phyloP scores from a whole-genome alignment of 2,329 filamentous ascomycete genomes.

The Endoconidiophora polonica region DNA sequence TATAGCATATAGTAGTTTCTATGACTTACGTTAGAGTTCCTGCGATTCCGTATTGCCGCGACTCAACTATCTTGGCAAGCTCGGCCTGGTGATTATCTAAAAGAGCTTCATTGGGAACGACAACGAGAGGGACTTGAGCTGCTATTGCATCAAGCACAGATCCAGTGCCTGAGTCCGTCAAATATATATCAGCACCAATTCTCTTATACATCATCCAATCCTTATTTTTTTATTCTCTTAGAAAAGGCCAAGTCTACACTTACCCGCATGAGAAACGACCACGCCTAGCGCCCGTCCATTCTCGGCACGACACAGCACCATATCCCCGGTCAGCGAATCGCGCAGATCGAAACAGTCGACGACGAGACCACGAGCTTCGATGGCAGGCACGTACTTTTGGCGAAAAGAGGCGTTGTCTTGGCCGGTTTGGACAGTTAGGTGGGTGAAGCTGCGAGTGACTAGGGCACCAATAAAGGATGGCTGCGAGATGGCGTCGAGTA shows the following conservation, averaged over 20 bases:
- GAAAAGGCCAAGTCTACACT: conserved; percentile 15
- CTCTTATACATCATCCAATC: no score
- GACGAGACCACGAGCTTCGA: conserved; percentile 16
- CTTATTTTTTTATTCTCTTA: not conserved
- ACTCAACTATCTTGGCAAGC: conserved; percentile 55
- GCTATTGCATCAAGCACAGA: conserved; percentile 73
- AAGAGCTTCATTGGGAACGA: conserved; percentile 70
- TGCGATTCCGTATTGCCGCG: conserved; percentile 18
- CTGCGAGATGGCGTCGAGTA: conserved; percentile 51
- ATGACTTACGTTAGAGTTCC: conserved; percentile 6
- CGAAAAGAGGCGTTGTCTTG: conserved; percentile 42
- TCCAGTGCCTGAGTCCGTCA: conserved; percentile 52
- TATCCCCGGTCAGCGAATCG: conserved; percentile 6
- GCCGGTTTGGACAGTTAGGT: conserved; percentile 69
- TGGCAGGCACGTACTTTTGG: not conserved
- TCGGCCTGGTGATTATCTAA: conserved; percentile 86
- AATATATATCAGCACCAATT: not conserved
- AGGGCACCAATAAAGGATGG: conserved; percentile 47
- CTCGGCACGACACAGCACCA: conserved; percentile 7
- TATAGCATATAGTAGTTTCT: no score
- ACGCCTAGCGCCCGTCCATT: conserved; percentile 41
- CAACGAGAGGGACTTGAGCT: conserved; percentile 58
- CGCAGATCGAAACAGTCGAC: conserved; percentile 18
- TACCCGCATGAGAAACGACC: conserved; percentile 81
- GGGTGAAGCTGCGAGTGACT: conserved; percentile 42